Percentiles rank a stretch among this genome's conserved stretches.
phyloP scores from a whole-genome alignment of 495 filamentous ascomycete species.

The Parachaetomium inaequale region DNA sequence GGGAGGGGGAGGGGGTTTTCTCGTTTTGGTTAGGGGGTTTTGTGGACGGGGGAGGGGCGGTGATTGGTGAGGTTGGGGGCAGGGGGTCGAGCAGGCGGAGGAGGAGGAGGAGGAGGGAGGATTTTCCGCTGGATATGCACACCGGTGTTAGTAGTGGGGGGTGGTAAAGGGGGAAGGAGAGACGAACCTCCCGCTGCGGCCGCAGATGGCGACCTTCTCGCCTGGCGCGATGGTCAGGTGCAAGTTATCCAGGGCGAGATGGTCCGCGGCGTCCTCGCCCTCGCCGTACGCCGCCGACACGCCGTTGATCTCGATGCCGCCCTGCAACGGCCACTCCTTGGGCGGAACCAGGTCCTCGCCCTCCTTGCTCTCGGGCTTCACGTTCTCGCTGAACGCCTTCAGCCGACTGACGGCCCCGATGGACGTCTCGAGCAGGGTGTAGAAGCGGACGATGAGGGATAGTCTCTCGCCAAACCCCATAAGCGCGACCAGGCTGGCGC shows the following conservation, averaged over 20 bases:
- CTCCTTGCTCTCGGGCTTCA: constrained; percentile 21
- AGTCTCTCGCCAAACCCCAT: constrained; percentile 29
- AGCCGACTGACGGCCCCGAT: constrained; percentile 50
- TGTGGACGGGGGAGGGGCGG: constrained; percentile 9
- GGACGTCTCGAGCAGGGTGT: constrained; percentile 49
- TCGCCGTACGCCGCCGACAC: constrained; percentile 27
- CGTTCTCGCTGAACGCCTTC: constrained; percentile 37
- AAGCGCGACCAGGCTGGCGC: constrained; percentile 29
- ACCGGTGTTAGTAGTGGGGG: background rate
- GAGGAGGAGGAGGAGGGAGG: constrained; percentile 82
- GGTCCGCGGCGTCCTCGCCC: background rate
- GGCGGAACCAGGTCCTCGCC: constrained; percentile 25
- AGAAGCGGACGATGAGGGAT: constrained; percentile 27
- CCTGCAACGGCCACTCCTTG: constrained; percentile 25
- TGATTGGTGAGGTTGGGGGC: constrained; percentile 40
- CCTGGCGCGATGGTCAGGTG: constrained; percentile 23
- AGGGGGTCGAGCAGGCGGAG: constrained; percentile 87
- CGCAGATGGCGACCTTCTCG: constrained; percentile 28
- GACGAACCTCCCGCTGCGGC: constrained; percentile 25
- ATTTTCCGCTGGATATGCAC: constrained; percentile 59
- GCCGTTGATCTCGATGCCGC: constrained; percentile 22
- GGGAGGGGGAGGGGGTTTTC: too few species aligned
- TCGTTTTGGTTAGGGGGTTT: constrained; percentile 34
- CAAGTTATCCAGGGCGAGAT: constrained; percentile 24
- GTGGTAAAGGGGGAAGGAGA: background rate